These are phyloP conservation scores for Strobilomyces dryophilus DNA, from an alignment of 768 basidiomycete species.

Conservation along the genomic window DNA sequence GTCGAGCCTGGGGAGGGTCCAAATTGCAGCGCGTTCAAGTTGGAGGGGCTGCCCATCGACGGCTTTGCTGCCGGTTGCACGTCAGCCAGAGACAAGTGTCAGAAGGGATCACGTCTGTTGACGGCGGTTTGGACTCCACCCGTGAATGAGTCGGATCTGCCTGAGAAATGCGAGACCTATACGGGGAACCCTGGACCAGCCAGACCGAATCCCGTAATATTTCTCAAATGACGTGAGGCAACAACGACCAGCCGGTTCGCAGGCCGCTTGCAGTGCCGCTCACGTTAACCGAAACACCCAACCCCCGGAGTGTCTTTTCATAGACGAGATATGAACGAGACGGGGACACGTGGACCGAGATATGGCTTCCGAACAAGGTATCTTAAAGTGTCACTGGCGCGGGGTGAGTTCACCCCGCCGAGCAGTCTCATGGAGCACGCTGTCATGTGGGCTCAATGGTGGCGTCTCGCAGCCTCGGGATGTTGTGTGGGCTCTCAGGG, in stretches of 20 bases:
- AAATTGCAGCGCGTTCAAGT: neutral
- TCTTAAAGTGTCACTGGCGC: too few species aligned
- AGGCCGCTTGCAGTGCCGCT: constrained; percentile 5
- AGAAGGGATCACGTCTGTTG: constrained; percentile 15
- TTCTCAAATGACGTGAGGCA: constrained; percentile 18
- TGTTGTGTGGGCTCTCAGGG: neutral
- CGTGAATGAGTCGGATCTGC: constrained; percentile 24
- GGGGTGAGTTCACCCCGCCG: neutral
- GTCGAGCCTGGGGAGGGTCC: neutral
- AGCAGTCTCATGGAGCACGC: neutral
- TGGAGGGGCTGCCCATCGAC: constrained; percentile 3
- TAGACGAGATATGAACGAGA: too few species aligned
- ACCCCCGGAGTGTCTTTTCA: too few species aligned
- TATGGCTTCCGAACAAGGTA: constrained; percentile 19
- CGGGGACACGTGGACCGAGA: constrained; percentile 7
- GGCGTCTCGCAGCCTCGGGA: constrained; percentile 4
- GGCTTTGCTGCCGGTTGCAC: constrained; percentile 9
- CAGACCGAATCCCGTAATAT: constrained; percentile 9
- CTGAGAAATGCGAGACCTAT: constrained; percentile 22
- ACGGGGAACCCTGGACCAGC: constrained; percentile 9
- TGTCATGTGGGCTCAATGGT: neutral
- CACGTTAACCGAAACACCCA: constrained; percentile 20
- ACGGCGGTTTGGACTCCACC: constrained; percentile 7
- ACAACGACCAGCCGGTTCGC: constrained; percentile 7
- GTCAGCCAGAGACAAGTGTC: constrained; percentile 18